Conservation (phyloP, 495 filamentous ascomycete genomes). For the Penicillium tannophilum region DNA sequence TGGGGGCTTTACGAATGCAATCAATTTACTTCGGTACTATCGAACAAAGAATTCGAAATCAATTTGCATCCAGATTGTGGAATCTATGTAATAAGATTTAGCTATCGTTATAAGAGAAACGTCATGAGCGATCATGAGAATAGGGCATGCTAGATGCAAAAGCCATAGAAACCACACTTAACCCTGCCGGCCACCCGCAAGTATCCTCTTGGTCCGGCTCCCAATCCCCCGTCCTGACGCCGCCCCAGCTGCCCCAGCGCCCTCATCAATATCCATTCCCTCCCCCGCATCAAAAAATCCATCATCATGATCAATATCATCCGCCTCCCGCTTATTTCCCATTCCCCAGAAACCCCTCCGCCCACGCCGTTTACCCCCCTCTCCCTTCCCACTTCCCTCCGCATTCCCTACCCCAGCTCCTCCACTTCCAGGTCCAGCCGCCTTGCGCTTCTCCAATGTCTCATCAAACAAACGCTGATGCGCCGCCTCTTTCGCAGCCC, state of each 20-base stretch:
- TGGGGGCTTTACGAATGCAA: slow-evolving; percentile 29
- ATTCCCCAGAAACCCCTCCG: slow-evolving; percentile 15
- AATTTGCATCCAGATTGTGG: neutral
- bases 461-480: slow-evolving; percentile 52
- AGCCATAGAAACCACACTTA: slow-evolving; percentile 16
- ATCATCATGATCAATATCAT: slow-evolving; percentile 50
- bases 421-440: slow-evolving; percentile 17
- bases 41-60: neutral
- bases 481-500: slow-evolving; percentile 49
- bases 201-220: slow-evolving; percentile 41
- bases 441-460: slow-evolving; percentile 30
- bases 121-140: neutral
- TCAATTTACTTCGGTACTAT: slow-evolving; percentile 10
- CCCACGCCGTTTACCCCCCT: slow-evolving; percentile 23
- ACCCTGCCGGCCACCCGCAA: slow-evolving; percentile 42
- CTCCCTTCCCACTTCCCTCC: slow-evolving; percentile 12
- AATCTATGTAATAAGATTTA: neutral
- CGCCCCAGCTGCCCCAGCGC: slow-evolving; percentile 27
- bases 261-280: slow-evolving; percentile 56
- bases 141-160: neutral
- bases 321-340: slow-evolving; percentile 47
- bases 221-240: slow-evolving; percentile 16
- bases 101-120: neutral
- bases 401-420: slow-evolving; percentile 11
- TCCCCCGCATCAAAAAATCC: slow-evolving; percentile 46